Conservation (phyloP, 2,329 filamentous ascomycete genomes). For the Paraphoma chrysanthemicola region DNA sequence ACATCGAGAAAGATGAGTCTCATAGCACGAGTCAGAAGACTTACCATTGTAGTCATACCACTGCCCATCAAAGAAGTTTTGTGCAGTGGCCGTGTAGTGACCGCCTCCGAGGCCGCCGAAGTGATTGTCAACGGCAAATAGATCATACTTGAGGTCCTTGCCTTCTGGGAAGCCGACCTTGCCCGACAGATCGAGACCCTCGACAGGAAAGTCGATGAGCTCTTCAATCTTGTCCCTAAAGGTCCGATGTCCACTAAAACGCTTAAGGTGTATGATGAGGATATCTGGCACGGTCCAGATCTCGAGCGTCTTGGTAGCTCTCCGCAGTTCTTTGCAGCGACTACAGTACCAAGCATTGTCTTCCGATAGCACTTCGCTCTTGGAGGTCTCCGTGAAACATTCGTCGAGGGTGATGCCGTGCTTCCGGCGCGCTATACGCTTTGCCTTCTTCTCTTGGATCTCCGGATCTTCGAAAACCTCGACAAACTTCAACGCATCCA, state of each 20-base stretch:
- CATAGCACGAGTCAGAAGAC: background rate
- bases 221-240: slow-evolving; percentile 92
- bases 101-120: slow-evolving; percentile 92
- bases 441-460: slow-evolving; percentile 68
- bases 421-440: slow-evolving; percentile 70
- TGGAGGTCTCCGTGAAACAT: slow-evolving; percentile 93
- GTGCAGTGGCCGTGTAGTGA: slow-evolving; percentile 94
- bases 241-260: slow-evolving; percentile 84
- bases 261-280: slow-evolving; percentile 91
- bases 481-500: slow-evolving; percentile 64
- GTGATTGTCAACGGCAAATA: slow-evolving; percentile 96
- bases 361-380: slow-evolving; percentile 90
- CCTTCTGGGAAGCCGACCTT: slow-evolving; percentile 81
- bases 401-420: slow-evolving; percentile 85
- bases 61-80: slow-evolving; percentile 85
- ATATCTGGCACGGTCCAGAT: slow-evolving; percentile 97
- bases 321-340: slow-evolving; percentile 89
- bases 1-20: background rate
- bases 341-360: slow-evolving; percentile 98
- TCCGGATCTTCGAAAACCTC: slow-evolving; percentile 64
- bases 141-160: slow-evolving; percentile 85
- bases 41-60: slow-evolving; percentile 98
- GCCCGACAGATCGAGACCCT: slow-evolving; percentile 80
- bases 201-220: slow-evolving; percentile 87
- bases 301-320: slow-evolving; percentile 95